These are phyloP conservation scores for Aciculosporium take DNA, from an alignment of 2,329 filamentous ascomycete species.

Conservation along the genomic window DNA sequence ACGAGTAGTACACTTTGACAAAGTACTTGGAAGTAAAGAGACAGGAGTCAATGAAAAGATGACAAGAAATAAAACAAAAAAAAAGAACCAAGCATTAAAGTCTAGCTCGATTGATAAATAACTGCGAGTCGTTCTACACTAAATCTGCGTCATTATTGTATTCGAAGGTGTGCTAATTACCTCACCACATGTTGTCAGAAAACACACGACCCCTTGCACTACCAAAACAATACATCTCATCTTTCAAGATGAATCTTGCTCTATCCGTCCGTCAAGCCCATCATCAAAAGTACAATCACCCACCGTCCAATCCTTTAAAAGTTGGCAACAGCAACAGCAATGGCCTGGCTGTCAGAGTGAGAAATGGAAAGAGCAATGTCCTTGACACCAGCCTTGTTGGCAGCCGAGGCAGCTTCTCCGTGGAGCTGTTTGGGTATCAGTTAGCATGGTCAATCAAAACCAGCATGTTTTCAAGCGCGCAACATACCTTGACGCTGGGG, in stretches of 20 bases:
- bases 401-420: conserved; percentile 68
- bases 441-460: neutral
- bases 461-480: neutral
- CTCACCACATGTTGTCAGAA: neutral
- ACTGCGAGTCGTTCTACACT: conserved; percentile 2
- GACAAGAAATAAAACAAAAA: neutral
- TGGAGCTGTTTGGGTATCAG: conserved; percentile 47
- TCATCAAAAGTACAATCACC: conserved; percentile 6
- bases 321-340: conserved; percentile 79
- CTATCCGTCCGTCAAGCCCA: neutral
- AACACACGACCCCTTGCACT: neutral
- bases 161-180: conserved; percentile 1
- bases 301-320: conserved; percentile 35
- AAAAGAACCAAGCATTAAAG: neutral
- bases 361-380: conserved; percentile 87
- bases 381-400: conserved; percentile 77
- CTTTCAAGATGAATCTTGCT: neutral
- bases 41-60: too few relatives aligned
- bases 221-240: neutral
- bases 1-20: too few relatives aligned
- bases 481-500: conserved; percentile 69
- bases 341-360: conserved; percentile 85
- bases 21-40: too few relatives aligned
- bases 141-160: conserved; percentile 4
- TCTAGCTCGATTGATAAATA: neutral